phyloP scores from a whole-genome alignment of 2,329 filamentous ascomycete genomes.

The Microascus cirrosus region DNA sequence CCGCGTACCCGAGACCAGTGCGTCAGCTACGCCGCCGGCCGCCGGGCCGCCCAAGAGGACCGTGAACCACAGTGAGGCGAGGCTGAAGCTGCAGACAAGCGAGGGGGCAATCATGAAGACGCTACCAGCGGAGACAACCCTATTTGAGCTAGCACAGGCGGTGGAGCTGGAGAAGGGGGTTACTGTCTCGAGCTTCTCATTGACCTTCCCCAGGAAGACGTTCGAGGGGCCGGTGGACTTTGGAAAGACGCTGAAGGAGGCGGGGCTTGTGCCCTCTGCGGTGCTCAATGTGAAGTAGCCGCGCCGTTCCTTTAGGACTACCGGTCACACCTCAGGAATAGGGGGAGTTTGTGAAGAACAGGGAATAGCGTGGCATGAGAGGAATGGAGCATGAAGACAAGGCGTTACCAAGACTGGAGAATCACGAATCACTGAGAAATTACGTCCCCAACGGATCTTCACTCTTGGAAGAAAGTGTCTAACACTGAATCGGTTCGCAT shows the following conservation, averaged over 20 bases:
- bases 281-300: slow-evolving; percentile 62
- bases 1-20: slow-evolving; percentile 33
- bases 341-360: not conserved
- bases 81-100: slow-evolving; percentile 69
- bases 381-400: not conserved
- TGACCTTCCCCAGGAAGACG: slow-evolving; percentile 78
- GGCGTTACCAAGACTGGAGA: not conserved
- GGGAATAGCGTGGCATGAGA: not conserved
- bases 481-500: not conserved
- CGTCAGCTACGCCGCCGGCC: slow-evolving; percentile 28
- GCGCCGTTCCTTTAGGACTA: not conserved
- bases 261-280: slow-evolving; percentile 82
- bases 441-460: not conserved
- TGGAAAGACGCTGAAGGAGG: slow-evolving; percentile 84
- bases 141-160: slow-evolving; percentile 82
- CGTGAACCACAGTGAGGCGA: slow-evolving; percentile 66
- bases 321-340: not conserved
- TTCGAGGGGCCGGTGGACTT: slow-evolving; percentile 64
- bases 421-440: not conserved
- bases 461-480: not conserved
- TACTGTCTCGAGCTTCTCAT: slow-evolving; percentile 65
- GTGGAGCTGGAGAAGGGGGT: slow-evolving; percentile 61
- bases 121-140: slow-evolving; percentile 75
- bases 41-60: slow-evolving; percentile 44
- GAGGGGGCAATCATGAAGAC: slow-evolving; percentile 76